Conservation (phyloP, 1,284 basidiomycete species). For the Marasmius tenuissimus region DNA sequence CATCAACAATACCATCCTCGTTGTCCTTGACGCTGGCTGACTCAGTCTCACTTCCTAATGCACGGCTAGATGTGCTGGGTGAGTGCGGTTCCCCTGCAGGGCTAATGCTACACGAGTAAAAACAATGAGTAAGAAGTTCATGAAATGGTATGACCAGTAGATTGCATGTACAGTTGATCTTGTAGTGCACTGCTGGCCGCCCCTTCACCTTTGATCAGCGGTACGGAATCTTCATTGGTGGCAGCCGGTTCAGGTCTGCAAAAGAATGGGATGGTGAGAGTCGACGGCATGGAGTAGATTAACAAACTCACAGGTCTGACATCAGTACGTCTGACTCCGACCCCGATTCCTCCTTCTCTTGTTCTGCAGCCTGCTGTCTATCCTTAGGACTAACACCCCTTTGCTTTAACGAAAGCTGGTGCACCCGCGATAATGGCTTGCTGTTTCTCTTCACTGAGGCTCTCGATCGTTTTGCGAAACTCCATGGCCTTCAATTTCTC, state of each 20-base stretch:
- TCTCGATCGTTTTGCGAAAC: background rate
- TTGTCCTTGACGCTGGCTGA: no score
- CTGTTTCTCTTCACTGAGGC: background rate
- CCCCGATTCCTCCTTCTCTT: background rate
- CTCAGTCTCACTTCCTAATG: no score
- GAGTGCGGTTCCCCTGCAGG: no score
- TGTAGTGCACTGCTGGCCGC: no score
- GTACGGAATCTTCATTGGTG: no score
- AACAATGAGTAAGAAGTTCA: no score
- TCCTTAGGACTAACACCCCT: background rate
- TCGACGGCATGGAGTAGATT: background rate
- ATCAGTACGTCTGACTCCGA: background rate
- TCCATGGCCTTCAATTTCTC: background rate
- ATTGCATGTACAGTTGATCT: no score
- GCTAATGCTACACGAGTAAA: no score
- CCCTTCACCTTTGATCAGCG: no score
- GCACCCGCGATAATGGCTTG: background rate
- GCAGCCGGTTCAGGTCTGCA: background rate
- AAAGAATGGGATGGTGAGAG: background rate
- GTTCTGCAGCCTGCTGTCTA: background rate
- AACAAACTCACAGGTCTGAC: background rate
- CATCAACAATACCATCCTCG: no score
- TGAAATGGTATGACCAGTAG: no score
- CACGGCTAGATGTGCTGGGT: no score
- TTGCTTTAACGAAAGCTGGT: background rate